Evolutionary conservation across 2,329 filamentous ascomycete genomes (phyloP), one percentile per base, ranked within the genome.

Genomic region (Aspergillus arachidicola): DNA sequence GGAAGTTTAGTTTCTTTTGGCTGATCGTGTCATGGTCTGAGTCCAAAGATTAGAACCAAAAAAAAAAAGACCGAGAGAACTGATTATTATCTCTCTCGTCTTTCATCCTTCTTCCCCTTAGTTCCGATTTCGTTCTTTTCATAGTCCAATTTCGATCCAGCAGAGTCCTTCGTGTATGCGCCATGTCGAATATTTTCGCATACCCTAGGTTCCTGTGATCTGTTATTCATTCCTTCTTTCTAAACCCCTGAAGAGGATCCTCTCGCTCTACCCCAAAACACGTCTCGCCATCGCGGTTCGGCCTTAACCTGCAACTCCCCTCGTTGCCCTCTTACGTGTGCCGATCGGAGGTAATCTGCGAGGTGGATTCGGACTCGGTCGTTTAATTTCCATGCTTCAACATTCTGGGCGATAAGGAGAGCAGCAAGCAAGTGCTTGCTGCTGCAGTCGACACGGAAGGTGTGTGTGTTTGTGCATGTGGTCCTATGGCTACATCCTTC

Each of bases 351-450:
- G 70, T 67, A 64, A 66, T 68, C 68, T 69, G 68, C 69, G 69
- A 73, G 68, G 68, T 72, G 67, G 61, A 72, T 68, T 69, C 66
- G 64, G 68, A 71, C 62, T 69, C 64, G 48, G 58, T 64, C 64
- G 68, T 71, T 72, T 74, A 71, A 75, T 73, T 80, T 79, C 77
- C 77, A 80, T 80, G 78, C 77, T 77, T 79, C 78, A 79, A 75
- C 71, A 79, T 80, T 80, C 73, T 77, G 74, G 73, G 73, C 72
- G 67, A 75, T 79, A 80, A 77, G 68, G 71, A 73, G 73, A 77
- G 79, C 79, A 75, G 79, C 79, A 80, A 80, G 79, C 79, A 75
- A 76, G 75, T 77, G 79, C 78, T 81, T 80, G 79, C 78, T 79
- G 78, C 78, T 76, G 74, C 73, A 76, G 77, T 78, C 78, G 76